Evolutionary conservation across 2,329 filamentous ascomycete species (phyloP).

Genomic region (Exophiala alcalophila): DNA sequence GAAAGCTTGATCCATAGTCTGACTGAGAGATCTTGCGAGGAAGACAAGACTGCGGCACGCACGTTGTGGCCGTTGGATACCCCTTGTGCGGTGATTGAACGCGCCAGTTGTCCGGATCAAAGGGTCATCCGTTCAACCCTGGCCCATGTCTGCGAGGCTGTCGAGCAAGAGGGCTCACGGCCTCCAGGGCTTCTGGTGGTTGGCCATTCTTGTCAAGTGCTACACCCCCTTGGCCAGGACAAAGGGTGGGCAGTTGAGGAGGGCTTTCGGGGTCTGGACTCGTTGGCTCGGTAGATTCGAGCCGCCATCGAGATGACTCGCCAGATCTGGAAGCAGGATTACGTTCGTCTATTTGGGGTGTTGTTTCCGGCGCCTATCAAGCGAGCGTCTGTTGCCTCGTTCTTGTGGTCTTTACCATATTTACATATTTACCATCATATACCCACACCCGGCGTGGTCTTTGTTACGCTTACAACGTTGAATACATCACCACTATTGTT

Average conservation of each 20-base stretch:
- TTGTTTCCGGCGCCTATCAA: too few relatives aligned
- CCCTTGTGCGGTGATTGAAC: conserved; percentile 88
- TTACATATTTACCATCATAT: too few relatives aligned
- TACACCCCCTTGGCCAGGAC: conserved; percentile 58
- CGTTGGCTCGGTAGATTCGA: conserved; percentile 9
- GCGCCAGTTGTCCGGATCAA: conserved; percentile 92
- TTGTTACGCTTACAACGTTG: too few relatives aligned
- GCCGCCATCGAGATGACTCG: too few relatives aligned
- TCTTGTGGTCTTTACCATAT: too few relatives aligned
- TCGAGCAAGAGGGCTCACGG: conserved; percentile 83
- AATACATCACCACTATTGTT: too few relatives aligned
- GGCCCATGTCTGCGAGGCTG: conserved; percentile 71
- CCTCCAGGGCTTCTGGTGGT: conserved; percentile 87
- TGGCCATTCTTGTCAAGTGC: conserved; percentile 75
- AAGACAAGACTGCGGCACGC: conserved; percentile 23
- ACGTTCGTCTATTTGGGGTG: too few relatives aligned
- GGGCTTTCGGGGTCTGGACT: conserved; percentile 72
- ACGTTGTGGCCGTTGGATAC: conserved; percentile 68
- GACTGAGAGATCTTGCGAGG: conserved; percentile 38
- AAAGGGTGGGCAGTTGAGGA: conserved; percentile 83
- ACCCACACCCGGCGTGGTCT: too few relatives aligned
- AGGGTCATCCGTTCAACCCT: conserved; percentile 86
- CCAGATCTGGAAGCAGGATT: too few relatives aligned
- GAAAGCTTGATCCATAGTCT: conserved; percentile 69
- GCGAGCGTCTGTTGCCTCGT: too few relatives aligned